Conservation (phyloP, 768 basidiomycete genomes). For the Podaxis rugospora region DNA sequence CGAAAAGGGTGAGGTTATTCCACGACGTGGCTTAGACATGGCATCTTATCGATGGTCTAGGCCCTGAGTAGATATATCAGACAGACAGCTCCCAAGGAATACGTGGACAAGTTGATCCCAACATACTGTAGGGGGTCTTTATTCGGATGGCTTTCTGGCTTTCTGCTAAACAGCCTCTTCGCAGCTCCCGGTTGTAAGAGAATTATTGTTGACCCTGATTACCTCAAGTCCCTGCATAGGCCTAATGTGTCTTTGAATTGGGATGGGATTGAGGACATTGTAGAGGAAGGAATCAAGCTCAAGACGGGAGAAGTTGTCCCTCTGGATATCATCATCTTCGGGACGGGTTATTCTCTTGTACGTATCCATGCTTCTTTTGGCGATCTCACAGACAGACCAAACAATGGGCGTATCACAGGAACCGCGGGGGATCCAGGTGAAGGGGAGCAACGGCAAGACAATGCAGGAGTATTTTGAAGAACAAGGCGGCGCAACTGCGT, state of each 20-base stretch:
- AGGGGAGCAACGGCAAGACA: slow-evolving; percentile 37
- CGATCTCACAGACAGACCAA: slow-evolving; percentile 6
- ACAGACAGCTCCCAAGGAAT: slow-evolving; percentile 42
- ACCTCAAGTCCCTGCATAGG: slow-evolving; percentile 45
- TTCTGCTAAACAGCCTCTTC: not conserved
- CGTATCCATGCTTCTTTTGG: slow-evolving; percentile 15
- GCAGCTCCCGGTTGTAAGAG: slow-evolving; percentile 61
- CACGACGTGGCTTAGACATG: not conserved
- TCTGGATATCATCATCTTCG: slow-evolving; percentile 55
- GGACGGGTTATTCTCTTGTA: slow-evolving; percentile 50
- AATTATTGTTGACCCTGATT: slow-evolving; percentile 56
- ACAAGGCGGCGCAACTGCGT: slow-evolving; percentile 48
- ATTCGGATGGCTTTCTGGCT: not conserved
- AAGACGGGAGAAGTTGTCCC: slow-evolving; percentile 44
- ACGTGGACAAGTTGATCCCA: slow-evolving; percentile 44
- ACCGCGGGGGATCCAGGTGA: slow-evolving; percentile 29
- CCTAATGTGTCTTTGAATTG: slow-evolving; percentile 50
- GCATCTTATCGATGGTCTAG: slow-evolving; percentile 23
- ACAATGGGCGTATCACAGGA: slow-evolving; percentile 25
- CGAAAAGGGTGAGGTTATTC: slow-evolving; percentile 25
- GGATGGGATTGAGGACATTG: slow-evolving; percentile 44
- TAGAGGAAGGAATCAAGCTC: slow-evolving; percentile 45
- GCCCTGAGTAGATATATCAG: slow-evolving; percentile 41
- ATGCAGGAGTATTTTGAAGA: slow-evolving; percentile 41
- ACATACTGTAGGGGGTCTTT: slow-evolving; percentile 35